phyloP scores from a whole-genome alignment of 352 stramenopile species.

The Globisporangium uncinulatum region DNA sequence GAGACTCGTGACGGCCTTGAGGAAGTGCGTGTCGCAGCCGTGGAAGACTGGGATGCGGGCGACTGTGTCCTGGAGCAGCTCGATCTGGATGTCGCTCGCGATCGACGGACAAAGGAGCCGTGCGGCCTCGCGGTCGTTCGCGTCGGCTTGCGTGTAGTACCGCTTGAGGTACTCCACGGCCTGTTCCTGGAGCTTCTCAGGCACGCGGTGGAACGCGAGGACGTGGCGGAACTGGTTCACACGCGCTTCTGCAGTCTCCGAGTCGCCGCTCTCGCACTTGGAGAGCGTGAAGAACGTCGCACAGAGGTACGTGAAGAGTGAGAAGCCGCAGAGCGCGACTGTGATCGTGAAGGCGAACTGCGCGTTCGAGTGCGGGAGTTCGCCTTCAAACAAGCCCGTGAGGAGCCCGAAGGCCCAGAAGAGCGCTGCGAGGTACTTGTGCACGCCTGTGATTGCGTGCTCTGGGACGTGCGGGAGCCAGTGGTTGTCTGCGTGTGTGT shows the following conservation, averaged over 20 bases:
- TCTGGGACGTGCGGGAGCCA: conserved; percentile 32
- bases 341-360: conserved; percentile 64
- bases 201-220: conserved; percentile 56
- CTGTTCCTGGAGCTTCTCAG: conserved; percentile 35
- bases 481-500: conserved; percentile 29
- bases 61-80: conserved; percentile 47
- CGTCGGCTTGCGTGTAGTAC: conserved; percentile 56
- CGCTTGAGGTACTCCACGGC: conserved; percentile 63
- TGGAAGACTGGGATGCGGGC: conserved; percentile 53
- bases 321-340: conserved; percentile 52
- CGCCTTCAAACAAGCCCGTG: conserved; percentile 49
- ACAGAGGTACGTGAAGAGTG: conserved; percentile 62
- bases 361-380: conserved; percentile 36
- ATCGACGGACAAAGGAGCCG: conserved; percentile 67
- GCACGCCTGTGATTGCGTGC: conserved; percentile 7
- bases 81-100: conserved; percentile 60
- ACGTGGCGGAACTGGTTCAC: conserved; percentile 69
- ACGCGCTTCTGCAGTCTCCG: conserved; percentile 48
- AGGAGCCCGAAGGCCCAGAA: conserved; percentile 68
- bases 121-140: conserved; percentile 53
- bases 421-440: conserved; percentile 47
- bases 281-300: conserved; percentile 73
- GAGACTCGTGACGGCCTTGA: conserved; percentile 46
- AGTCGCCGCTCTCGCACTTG: conserved; percentile 55
- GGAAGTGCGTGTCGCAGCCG: conserved; percentile 49